Base-by-base conservation (phyloP, 2,329 filamentous ascomycete species). In the Corinectria fuckeliana region DNA sequence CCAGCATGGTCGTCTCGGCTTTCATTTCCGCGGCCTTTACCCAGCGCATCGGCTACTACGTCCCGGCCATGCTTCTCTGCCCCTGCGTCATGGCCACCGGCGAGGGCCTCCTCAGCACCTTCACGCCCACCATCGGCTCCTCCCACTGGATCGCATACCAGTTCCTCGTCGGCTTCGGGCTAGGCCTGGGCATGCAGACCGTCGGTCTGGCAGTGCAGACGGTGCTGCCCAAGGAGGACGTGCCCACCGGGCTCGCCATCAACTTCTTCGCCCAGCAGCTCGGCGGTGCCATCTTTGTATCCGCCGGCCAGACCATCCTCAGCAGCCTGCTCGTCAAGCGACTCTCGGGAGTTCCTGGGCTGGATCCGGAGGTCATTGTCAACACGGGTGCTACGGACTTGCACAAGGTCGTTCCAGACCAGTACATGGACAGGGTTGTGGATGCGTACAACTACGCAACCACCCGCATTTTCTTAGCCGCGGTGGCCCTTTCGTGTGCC, bases 371-470 rank as follows among this genome's bases (percentile, higher is more conserved):
- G 14, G 61, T 67, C 5, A 80, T 86, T 36, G 73, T 84, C 56
- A 75, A 71, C 7, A 79, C 76, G 7, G 84, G 84, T 26, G 83
- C 82, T n/a, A 92, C 89, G 0, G 81, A 86, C 45, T 77, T 93
- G 20, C 81, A 83, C 59, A 70, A 76, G 0, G 71, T 78, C 2
- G 84, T 91, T 23, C 77, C 82, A 0, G 63, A 74, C 0, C 66
- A 85, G 59, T 83, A 80, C 58, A 72, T 88, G 4, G 69, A 72
- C 2, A 75, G 78, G 1, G 87, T 93, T 8, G 77, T 88, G 1
- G 63, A 77, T 0, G 88, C 87, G 0, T 92, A 92, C 76, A 91
- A 91, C 71, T 75, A 79, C 41, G 84, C 88, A 0, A 78, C 90
- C 34, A 85, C 82, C 1, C 77, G 84, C 58, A 86, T 87, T 3